Evolutionary conservation across 1,284 basidiomycete genomes (phyloP).

Genomic region (Ceratobasidium papillatum): DNA sequence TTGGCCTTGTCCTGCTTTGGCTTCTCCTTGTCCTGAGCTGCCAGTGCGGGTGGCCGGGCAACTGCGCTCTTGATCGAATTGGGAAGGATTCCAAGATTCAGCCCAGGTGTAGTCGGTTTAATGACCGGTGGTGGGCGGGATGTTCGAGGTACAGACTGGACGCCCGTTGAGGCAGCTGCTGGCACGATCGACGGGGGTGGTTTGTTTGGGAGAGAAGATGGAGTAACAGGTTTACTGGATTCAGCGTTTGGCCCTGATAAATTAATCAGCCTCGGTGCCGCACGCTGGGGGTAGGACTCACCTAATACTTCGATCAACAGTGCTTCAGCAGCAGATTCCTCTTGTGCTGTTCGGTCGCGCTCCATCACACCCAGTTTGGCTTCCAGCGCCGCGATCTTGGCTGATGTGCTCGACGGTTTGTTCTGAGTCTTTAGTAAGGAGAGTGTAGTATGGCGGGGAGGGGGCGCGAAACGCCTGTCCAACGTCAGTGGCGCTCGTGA

Average conservation of each 20-base stretch:
- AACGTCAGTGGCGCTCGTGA: conserved; percentile 48
- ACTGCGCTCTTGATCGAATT: conserved; percentile 19
- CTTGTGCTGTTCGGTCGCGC: conserved; percentile 41
- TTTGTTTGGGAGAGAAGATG: conserved; percentile 32
- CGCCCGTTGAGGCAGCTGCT: conserved; percentile 14
- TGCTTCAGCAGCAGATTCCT: conserved; percentile 14
- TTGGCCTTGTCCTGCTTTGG: conserved; percentile 24
- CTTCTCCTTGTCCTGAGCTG: conserved; percentile 24
- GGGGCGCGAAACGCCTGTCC: conserved; percentile 58
- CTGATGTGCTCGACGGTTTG: conserved; percentile 71
- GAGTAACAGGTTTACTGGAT: neutral
- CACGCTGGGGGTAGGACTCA: neutral
- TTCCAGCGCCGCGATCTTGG: conserved; percentile 95
- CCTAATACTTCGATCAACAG: conserved; percentile 21
- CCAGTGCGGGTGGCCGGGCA: conserved; percentile 25
- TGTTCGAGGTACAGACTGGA: conserved; percentile 22
- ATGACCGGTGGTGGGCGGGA: neutral
- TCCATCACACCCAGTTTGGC: conserved; percentile 89
- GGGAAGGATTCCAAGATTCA: conserved; percentile 23
- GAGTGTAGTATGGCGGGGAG: conserved; percentile 81
- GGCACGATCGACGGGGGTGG: conserved; percentile 35
- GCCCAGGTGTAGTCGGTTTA: conserved; percentile 1
- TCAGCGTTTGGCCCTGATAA: conserved; percentile 22
- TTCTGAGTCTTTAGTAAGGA: conserved; percentile 82
- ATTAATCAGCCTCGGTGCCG: neutral